phyloP scores from a whole-genome alignment of 73 alveolate genomes.

The Blepharisma stoltei region DNA sequence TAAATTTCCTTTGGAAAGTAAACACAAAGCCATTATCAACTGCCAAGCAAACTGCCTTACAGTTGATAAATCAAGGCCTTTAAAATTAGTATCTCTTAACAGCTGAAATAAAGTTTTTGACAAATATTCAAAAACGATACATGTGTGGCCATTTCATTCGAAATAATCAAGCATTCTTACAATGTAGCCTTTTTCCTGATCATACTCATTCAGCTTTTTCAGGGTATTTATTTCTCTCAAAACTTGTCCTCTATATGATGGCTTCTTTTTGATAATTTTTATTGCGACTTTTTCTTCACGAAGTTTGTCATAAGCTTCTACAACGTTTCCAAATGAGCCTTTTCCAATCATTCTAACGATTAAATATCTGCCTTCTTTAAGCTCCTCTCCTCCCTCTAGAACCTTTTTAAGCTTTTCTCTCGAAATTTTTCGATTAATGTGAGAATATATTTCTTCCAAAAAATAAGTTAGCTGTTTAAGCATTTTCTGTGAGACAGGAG shows the following conservation, averaged over 20 bases:
- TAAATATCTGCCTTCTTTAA: background rate
- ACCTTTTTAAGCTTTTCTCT: no score
- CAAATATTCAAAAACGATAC: conserved; percentile 31
- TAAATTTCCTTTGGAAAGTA: conserved; percentile 4
- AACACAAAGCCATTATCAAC: background rate
- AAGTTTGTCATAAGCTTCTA: conserved; percentile 11
- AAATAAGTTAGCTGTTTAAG: no score
- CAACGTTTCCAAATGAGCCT: conserved; percentile 31
- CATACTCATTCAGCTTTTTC: conserved; percentile 18
- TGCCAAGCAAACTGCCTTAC: conserved; percentile 18
- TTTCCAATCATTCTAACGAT: conserved; percentile 13
- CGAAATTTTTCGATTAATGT: no score
- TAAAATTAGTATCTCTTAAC: background rate
- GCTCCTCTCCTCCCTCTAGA: background rate
- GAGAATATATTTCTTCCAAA: no score
- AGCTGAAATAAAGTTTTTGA: conserved; percentile 21
- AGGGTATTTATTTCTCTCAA: conserved; percentile 30
- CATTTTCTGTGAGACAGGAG: no score
- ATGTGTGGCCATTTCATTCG: background rate
- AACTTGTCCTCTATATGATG: conserved; percentile 19
- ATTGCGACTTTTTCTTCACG: conserved; percentile 17
- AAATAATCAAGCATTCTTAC: conserved; percentile 16
- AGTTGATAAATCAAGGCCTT: conserved; percentile 21
- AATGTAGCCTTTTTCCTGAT: background rate
- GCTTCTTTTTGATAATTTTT: conserved; percentile 23